phyloP scores from a whole-genome alignment of 2,329 filamentous ascomycete species.

The Sporothrix brunneoviolacea region DNA sequence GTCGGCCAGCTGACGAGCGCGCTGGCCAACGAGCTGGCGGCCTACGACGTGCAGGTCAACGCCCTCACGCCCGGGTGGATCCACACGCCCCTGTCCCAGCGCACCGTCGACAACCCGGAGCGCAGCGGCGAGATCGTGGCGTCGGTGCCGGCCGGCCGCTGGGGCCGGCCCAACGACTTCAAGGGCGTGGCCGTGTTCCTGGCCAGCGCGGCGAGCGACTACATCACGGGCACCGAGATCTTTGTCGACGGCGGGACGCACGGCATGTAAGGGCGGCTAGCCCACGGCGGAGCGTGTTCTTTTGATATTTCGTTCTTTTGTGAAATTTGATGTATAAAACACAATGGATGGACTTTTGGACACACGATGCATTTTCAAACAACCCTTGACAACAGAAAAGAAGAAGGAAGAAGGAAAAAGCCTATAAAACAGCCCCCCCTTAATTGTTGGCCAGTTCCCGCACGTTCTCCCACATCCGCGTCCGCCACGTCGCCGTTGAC shows the following conservation, averaged over 20 bases:
- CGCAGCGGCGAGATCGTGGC: too few species aligned
- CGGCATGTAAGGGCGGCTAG: too few species aligned
- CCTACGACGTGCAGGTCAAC: not conserved
- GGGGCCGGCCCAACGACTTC: slow-evolving; percentile 41
- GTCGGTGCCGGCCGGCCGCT: slow-evolving; percentile 50
- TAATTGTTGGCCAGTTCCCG: too few species aligned
- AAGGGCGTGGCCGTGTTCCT: slow-evolving; percentile 58
- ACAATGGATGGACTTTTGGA: too few species aligned
- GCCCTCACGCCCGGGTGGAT: slow-evolving; percentile 9
- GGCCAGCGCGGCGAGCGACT: slow-evolving; percentile 52
- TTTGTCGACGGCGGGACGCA: slow-evolving; percentile 56
- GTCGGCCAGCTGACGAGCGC: not conserved
- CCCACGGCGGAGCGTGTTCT: too few species aligned
- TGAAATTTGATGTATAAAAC: too few species aligned
- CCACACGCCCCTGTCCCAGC: slow-evolving; percentile 11
- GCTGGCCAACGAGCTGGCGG: not conserved
- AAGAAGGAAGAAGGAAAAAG: too few species aligned
- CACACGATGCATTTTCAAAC: slow-evolving; percentile 3
- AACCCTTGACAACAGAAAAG: too few species aligned
- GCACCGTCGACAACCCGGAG: slow-evolving; percentile 45
- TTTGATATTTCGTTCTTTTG: too few species aligned
- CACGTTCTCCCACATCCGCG: slow-evolving; percentile 10
- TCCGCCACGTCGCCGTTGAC: not conserved
- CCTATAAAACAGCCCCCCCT: too few species aligned
- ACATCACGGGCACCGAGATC: slow-evolving; percentile 58